These are phyloP conservation scores for Tricladium varicosporioides DNA, from an alignment of 2,329 filamentous ascomycete species.

Conservation along the genomic window DNA sequence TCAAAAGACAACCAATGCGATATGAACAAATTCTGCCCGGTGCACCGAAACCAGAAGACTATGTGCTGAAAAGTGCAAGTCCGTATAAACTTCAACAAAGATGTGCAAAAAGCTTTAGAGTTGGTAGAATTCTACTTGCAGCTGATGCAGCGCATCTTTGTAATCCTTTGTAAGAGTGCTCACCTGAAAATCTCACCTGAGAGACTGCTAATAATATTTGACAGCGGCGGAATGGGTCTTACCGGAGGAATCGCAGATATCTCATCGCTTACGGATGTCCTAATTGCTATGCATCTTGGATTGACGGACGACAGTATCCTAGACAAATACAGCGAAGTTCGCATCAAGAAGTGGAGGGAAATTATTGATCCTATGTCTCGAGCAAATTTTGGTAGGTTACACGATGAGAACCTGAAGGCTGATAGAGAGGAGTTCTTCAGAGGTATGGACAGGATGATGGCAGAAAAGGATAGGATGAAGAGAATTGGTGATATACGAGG, in stretches of 20 bases:
- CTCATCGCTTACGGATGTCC: constrained; percentile 58
- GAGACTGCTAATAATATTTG: neutral
- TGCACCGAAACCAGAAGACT: constrained; percentile 55
- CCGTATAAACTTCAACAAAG: constrained; percentile 49
- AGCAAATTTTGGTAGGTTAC: constrained; percentile 40
- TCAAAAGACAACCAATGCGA: constrained; percentile 50
- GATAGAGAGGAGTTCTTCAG: constrained; percentile 38
- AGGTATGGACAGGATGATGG: constrained; percentile 32
- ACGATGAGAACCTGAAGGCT: constrained; percentile 32
- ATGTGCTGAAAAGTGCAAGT: constrained; percentile 51
- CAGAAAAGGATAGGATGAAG: constrained; percentile 19
- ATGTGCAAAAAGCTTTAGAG: constrained; percentile 44
- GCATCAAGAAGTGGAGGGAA: constrained; percentile 38
- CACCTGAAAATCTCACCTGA: too few species aligned
- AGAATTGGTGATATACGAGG: neutral
- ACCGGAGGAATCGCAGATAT: constrained; percentile 64
- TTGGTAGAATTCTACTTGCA: constrained; percentile 44
- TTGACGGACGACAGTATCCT: constrained; percentile 38
- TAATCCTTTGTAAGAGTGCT: constrained; percentile 39
- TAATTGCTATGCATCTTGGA: constrained; percentile 40
- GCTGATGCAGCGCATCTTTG: constrained; percentile 50
- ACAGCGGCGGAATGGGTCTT: constrained; percentile 56
- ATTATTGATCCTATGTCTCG: constrained; percentile 41
- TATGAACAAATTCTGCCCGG: constrained; percentile 58
- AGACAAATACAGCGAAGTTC: constrained; percentile 40